phyloP scores from a whole-genome alignment of 2,329 filamentous ascomycete genomes.

The Fusarium albosuccineum region DNA sequence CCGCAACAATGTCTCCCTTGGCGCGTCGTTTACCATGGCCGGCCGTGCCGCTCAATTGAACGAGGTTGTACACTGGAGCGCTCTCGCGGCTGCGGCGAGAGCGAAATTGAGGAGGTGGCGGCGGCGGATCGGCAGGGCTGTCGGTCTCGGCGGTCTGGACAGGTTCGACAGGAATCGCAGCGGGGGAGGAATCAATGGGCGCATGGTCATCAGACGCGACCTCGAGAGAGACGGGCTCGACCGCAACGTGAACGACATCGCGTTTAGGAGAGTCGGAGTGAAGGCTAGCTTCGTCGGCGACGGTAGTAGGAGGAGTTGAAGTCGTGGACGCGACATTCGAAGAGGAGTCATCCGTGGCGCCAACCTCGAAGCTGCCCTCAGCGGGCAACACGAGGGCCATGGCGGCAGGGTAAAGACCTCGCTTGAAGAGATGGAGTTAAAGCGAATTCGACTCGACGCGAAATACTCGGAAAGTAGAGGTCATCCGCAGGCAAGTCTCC shows the following conservation, averaged over 20 bases:
- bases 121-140: slow-evolving; percentile 28
- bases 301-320: slow-evolving; percentile 76
- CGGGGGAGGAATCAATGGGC: slow-evolving; percentile 12
- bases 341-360: slow-evolving; percentile 54
- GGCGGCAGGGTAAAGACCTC: slow-evolving; percentile 26
- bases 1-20: slow-evolving; percentile 62
- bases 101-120: slow-evolving; percentile 47
- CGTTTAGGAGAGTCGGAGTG: slow-evolving; percentile 59
- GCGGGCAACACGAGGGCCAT: slow-evolving; percentile 51
- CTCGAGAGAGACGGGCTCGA: slow-evolving; percentile 48
- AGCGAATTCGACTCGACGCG: slow-evolving; percentile 36
- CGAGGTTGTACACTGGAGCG: slow-evolving; percentile 75
- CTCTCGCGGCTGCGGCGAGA: slow-evolving; percentile 68
- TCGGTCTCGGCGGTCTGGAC: slow-evolving; percentile 25
- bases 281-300: slow-evolving; percentile 72
- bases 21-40: slow-evolving; percentile 69
- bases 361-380: slow-evolving; percentile 50
- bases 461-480: slow-evolving; percentile 26
- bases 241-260: slow-evolving; percentile 52
- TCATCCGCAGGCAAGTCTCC: slow-evolving; percentile 20
- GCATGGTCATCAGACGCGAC: slow-evolving; percentile 23
- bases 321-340: slow-evolving; percentile 68
- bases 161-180: slow-evolving; percentile 24
- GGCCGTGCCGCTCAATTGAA: slow-evolving; percentile 71
- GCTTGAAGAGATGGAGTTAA: slow-evolving; percentile 10